These are phyloP conservation scores for Mucor irregularis DNA, from an alignment of 371 early-diverging fungal genomes.

Conservation along the genomic window DNA sequence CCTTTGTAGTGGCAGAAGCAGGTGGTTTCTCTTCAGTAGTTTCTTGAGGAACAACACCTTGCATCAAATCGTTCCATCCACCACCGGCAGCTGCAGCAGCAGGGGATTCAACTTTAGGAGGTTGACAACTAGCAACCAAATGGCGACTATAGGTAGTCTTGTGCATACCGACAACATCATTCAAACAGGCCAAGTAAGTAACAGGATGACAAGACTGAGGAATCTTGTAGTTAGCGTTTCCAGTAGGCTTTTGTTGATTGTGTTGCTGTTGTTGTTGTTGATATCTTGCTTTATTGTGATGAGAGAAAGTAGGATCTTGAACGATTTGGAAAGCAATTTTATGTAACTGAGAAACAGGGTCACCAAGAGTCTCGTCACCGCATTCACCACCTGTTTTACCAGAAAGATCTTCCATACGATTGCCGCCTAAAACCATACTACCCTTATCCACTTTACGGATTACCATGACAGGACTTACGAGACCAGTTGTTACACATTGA, in stretches of 20 bases:
- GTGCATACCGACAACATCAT: constrained; percentile 76
- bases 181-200: constrained; percentile 71
- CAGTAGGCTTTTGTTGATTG: background rate
- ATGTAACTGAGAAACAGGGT: constrained; percentile 88
- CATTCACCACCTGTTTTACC: constrained; percentile 48
- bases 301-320: constrained; percentile 35
- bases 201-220: constrained; percentile 49
- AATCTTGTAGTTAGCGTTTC: constrained; percentile 1
- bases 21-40: background rate
- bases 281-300: constrained; percentile 29
- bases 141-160: constrained; percentile 59
- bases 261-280: constrained; percentile 21
- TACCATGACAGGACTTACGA: constrained; percentile 82
- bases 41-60: background rate
- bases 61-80: constrained; percentile 2
- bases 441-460: constrained; percentile 84
- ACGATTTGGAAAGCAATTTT: constrained; percentile 88
- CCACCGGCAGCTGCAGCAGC: background rate
- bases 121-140: constrained; percentile 16
- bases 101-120: background rate
- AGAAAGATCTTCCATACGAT: constrained; percentile 58
- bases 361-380: constrained; percentile 50
- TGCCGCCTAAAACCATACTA: constrained; percentile 74
- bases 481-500: constrained; percentile 80
- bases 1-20: background rate